phyloP scores from a whole-genome alignment of 1,284 basidiomycete genomes.

The Austropuccinia psidii region DNA sequence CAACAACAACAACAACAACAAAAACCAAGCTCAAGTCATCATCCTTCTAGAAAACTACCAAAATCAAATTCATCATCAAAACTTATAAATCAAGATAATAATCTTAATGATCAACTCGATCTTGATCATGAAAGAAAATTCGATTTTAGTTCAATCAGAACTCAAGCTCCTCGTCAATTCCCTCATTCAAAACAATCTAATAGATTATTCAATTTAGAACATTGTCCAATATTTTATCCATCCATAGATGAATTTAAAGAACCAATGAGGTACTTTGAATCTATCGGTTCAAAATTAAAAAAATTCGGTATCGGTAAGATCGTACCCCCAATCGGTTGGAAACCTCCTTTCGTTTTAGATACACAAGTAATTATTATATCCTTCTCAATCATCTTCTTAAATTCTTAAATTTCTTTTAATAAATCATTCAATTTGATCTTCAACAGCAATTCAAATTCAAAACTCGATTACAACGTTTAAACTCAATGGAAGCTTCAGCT shows the following conservation, averaged over 20 bases:
- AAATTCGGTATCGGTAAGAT: constrained; percentile 92
- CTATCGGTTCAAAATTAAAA: constrained; percentile 61
- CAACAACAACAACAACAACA: too few species aligned
- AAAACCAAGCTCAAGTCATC: too few species aligned
- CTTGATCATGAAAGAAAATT: too few species aligned
- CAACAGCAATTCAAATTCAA: constrained; percentile 81
- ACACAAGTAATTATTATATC: constrained; percentile 61
- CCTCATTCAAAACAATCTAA: constrained; percentile 14
- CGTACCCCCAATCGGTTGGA: constrained; percentile 85
- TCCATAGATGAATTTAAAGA: constrained; percentile 78
- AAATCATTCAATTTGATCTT: too few species aligned
- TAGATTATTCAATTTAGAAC: constrained; percentile 67
- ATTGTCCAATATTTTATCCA: constrained; percentile 85
- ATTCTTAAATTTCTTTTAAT: constrained; percentile 4
- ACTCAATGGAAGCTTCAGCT: constrained; percentile 93
- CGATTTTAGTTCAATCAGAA: constrained; percentile 14
- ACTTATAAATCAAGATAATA: too few species aligned
- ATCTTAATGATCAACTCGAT: too few species aligned
- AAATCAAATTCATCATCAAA: too few species aligned
- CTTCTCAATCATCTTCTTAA: not conserved
- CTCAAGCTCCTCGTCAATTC: constrained; percentile 19
- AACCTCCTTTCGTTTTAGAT: constrained; percentile 93
- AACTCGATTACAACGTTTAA: constrained; percentile 86
- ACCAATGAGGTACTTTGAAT: constrained; percentile 89
- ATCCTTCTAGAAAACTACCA: too few species aligned